Evolutionary conservation across 345 rosid genomes (phyloP).

Genomic region (Arabidopsis thaliana): TAIR10.1 NC_003071.7:16780001-16780500

Average conservation of each 20-base stretch:
- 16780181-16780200: not conserved
- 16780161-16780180: slow-evolving; percentile 43
- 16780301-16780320: slow-evolving; percentile 11
- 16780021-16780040: not conserved
- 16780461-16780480: slow-evolving; percentile 32
- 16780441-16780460: slow-evolving; percentile 29
- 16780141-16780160: slow-evolving; percentile 58
- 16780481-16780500: not conserved
- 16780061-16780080: slow-evolving; percentile 90
- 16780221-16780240: not conserved
- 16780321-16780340: slow-evolving; percentile 20
- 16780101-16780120: slow-evolving; percentile 81
- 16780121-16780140: slow-evolving; percentile 72
- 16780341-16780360: slow-evolving; percentile 40
- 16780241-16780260: slow-evolving; percentile 31
- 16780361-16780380: slow-evolving; percentile 47
- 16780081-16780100: slow-evolving; percentile 92
- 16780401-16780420: slow-evolving; percentile 24
- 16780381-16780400: slow-evolving; percentile 12
- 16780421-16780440: slow-evolving; percentile 35
- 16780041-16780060: slow-evolving; percentile 60
- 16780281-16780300: slow-evolving; percentile 4
- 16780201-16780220: not conserved
- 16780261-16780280: not conserved
- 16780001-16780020: not conserved